Evolutionary conservation across 2,329 filamentous ascomycete genomes (phyloP).

Genomic region (Colletotrichum horii): DNA sequence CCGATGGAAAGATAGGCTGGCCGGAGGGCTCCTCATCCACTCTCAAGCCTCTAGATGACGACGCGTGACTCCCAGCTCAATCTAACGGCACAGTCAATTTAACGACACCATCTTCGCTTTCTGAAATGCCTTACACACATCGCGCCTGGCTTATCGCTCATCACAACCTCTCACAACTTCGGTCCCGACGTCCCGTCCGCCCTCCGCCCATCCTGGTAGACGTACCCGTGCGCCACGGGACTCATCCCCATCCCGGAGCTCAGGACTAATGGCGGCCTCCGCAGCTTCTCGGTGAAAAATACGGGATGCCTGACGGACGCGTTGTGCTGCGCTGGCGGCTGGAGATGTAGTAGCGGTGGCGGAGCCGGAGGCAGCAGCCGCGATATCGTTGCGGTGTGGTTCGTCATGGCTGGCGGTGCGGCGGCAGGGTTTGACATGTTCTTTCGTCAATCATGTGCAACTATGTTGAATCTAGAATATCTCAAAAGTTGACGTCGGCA

Average conservation of each 20-base stretch:
- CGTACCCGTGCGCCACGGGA: slow-evolving; percentile 66
- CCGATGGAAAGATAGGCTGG: not conserved
- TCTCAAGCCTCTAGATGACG: not conserved
- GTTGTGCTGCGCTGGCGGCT: slow-evolving; percentile 45
- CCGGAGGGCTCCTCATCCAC: too few relatives aligned
- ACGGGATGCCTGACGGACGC: slow-evolving; percentile 72
- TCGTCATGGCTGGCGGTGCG: not conserved
- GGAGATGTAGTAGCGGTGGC: slow-evolving; percentile 10
- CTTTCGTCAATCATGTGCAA: not conserved
- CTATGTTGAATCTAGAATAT: not conserved
- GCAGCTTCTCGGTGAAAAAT: slow-evolving; percentile 73
- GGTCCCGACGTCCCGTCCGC: slow-evolving; percentile 30
- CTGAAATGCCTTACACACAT: not conserved
- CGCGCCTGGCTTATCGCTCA: not conserved
- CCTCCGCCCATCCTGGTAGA: slow-evolving; percentile 54
- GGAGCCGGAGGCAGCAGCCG: not conserved
- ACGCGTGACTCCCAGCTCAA: not conserved
- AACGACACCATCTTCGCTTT: accelerated
- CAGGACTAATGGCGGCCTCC: slow-evolving; percentile 53
- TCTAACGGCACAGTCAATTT: not conserved
- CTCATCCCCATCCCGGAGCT: slow-evolving; percentile 33
- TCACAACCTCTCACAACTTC: slow-evolving; percentile 38
- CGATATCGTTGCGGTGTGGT: not conserved
- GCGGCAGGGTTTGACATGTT: not conserved
- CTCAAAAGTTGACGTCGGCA: not conserved